Evolutionary conservation across 768 basidiomycete genomes (phyloP), one percentile per base, ranked within the genome.

Genomic region (Cystofilobasidium macerans): DNA sequence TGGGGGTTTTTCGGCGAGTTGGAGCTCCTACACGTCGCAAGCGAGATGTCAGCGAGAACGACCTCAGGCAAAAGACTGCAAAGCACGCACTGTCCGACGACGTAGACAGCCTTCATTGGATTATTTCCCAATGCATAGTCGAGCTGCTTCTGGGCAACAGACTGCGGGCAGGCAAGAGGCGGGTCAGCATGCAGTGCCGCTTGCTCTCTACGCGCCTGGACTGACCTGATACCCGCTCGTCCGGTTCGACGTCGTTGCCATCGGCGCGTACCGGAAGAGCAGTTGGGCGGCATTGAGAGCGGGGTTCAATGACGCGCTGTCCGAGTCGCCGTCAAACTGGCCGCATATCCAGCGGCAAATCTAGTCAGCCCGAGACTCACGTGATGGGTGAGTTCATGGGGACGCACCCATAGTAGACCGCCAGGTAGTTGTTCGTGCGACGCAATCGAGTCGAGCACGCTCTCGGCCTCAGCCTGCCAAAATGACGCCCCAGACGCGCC

Each of bases 1-100:
- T 94, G 91, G 0, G 92, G 92, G 74, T 94, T 95, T 56, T 81
- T 76, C 0, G 91, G 91, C 16, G 93, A 87, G 73, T 94, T 93
- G 1, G 91, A 89, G 76, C 94, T 89, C 57, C 42, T 47, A 45
- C 22, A 13, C 30, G 26, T 1, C 26, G 43, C 28, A 22, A 5
- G 3, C 5, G 33, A 42, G 18, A 3, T n/a, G 13, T 53, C 12
- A 51, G 47, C 58, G 5, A 11, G 5, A 24, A 60, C 1, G n/a
- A 36, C n/a, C 35, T 7, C 9, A 22, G 30, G 3, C 35, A 14
- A 60, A 6, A 2, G 16, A 11, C 38, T 9, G 7, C 8, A 20
- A 36, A 20, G 22, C 6, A 62, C 61, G 47, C 48, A 62, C 62
- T 40, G 40, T 35, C 93, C 92, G 28, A 95, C 90, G 57, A 95